Conservation (phyloP, 306 rosid genomes). For the Phaseolus lunatus region DNA sequence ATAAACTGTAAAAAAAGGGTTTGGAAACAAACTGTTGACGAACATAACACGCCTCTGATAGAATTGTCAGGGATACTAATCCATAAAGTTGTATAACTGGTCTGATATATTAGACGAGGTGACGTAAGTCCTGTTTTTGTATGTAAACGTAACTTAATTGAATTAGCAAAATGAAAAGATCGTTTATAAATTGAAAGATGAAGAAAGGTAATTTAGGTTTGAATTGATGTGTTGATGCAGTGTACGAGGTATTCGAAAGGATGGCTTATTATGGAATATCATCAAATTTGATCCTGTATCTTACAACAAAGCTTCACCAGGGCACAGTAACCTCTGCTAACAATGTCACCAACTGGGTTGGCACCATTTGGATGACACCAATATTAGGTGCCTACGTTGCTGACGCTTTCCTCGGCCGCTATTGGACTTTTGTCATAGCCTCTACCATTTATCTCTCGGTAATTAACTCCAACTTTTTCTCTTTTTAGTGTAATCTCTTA, state of each 20-base stretch:
- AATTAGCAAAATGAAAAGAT: not conserved
- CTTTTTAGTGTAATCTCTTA: not conserved
- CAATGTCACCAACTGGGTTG: conserved; percentile 86
- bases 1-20: not conserved
- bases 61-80: not conserved
- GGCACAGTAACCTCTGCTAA: conserved; percentile 72
- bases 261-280: conserved; percentile 87
- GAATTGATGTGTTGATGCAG: conserved; percentile 46
- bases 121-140: not conserved
- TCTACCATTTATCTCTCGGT: conserved; percentile 66
- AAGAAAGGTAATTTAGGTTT: not conserved
- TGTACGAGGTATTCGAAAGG: conserved; percentile 79
- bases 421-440: conserved; percentile 72
- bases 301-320: conserved; percentile 72
- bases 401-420: conserved; percentile 86
- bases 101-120: not conserved
- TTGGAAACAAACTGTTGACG: not conserved
- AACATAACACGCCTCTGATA: not conserved
- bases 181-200: not conserved
- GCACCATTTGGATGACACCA: conserved; percentile 83
- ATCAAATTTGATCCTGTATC: conserved; percentile 68
- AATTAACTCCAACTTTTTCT: not conserved
- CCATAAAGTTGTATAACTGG: not conserved
- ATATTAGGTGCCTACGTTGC: conserved; percentile 85
- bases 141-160: not conserved